Conservation (phyloP, 2,329 filamentous ascomycete genomes). For the Chrysoporthe austroafricana region DNA sequence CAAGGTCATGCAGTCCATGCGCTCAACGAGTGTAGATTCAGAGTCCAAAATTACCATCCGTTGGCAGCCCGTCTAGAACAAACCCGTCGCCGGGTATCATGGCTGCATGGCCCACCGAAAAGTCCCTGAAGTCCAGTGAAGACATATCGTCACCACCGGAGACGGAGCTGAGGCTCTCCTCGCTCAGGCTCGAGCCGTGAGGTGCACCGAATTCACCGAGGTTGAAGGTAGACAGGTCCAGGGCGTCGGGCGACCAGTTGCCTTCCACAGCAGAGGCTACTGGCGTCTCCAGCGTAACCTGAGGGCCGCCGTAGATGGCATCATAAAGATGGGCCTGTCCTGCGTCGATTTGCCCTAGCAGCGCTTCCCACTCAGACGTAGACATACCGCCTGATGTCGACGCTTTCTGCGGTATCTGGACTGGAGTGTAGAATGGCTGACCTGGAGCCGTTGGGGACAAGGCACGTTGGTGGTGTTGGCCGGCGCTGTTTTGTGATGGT, state of each 20-base stretch:
- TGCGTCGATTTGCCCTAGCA: conserved; percentile 78
- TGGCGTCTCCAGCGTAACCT: conserved; percentile 49
- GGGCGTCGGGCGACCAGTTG: conserved; percentile 61
- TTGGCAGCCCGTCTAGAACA: conserved; percentile 44
- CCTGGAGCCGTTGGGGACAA: conserved; percentile 32
- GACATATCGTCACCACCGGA: conserved; percentile 51
- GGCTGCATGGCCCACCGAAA: conserved; percentile 17
- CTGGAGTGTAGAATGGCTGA: conserved; percentile 42
- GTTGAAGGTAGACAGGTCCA: conserved; percentile 57
- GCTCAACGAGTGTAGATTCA: conserved; percentile 34
- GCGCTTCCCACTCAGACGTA: conserved; percentile 78
- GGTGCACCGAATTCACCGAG: conserved; percentile 52
- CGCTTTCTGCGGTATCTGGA: conserved; percentile 41
- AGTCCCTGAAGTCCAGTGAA: conserved; percentile 47
- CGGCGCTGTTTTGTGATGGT: conserved; percentile 49
- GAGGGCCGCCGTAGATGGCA: conserved; percentile 74
- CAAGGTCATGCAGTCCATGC: not conserved
- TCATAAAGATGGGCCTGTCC: conserved; percentile 84
- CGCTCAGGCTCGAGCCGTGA: conserved; percentile 54
- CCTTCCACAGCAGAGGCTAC: conserved; percentile 38
- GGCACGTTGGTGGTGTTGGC: conserved; percentile 40
- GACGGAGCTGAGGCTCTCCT: conserved; percentile 59
- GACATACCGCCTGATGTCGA: conserved; percentile 50
- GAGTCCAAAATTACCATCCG: conserved; percentile 44
- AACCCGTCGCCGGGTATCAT: conserved; percentile 31